Percentiles rank a stretch among this genome's conserved stretches.
Evolutionary conservation across 2,329 filamentous ascomycete genomes (phyloP).

Genomic region (Fulvia fulva): DNA sequence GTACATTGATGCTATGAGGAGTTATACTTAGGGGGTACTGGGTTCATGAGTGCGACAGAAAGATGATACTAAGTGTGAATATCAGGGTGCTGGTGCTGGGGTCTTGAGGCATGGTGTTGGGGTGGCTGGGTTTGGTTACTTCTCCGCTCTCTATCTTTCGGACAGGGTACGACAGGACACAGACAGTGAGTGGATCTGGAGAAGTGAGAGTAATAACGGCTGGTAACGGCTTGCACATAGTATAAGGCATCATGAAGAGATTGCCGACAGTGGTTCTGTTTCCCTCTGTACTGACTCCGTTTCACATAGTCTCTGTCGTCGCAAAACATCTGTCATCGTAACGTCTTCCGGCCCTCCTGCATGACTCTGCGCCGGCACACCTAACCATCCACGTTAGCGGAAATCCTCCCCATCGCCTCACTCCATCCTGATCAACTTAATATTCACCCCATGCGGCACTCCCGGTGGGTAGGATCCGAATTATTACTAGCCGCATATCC

Average conservation of each 20-base stretch:
- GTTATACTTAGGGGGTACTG: slow-evolving; percentile 56
- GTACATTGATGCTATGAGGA: slow-evolving; percentile 79
- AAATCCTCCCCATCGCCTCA: neutral
- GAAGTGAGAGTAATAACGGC: neutral
- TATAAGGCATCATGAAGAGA: neutral
- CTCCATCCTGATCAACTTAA: neutral
- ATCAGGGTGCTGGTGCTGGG: neutral
- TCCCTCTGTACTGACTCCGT: neutral
- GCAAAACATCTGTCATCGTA: neutral
- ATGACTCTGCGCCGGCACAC: neutral
- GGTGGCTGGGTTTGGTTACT: neutral
- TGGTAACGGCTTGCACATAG: neutral
- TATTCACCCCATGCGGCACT: neutral
- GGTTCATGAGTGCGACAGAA: neutral
- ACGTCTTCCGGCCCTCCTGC: neutral
- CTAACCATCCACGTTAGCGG: neutral
- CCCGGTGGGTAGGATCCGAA: neutral
- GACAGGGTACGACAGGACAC: neutral
- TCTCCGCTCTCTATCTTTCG: neutral
- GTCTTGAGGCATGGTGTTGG: neutral
- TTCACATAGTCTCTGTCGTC: neutral
- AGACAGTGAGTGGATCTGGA: neutral
- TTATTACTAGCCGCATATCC: neutral
- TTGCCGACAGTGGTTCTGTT: neutral
- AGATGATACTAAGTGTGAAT: neutral